Conservation (phyloP, 1,284 basidiomycete species). For the Apiotrichum gamsii region DNA sequence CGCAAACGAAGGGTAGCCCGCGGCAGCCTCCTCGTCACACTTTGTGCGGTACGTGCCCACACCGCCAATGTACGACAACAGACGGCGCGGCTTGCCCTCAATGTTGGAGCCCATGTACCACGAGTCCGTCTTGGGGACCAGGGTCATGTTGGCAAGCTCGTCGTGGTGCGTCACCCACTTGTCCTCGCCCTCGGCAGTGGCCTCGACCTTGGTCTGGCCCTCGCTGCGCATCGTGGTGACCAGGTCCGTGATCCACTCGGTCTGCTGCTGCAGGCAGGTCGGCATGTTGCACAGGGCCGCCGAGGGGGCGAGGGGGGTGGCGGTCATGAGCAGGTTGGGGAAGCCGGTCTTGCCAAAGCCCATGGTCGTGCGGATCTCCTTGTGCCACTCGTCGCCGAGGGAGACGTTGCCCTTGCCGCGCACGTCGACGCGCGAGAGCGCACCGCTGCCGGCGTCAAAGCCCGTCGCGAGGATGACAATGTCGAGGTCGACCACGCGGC, state of each 20-base stretch:
- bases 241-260: constrained; percentile 11
- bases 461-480: constrained; percentile 14
- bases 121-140: constrained; percentile 9
- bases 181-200: constrained; percentile 7
- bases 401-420: constrained; percentile 5
- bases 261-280: constrained; percentile 13
- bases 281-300: constrained; percentile 17
- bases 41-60: constrained; percentile 9
- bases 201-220: constrained; percentile 7
- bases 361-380: constrained; percentile 10
- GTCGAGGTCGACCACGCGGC: constrained; percentile 7
- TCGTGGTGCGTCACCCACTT: constrained; percentile 14
- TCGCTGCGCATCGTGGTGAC: background rate
- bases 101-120: constrained; percentile 16
- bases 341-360: constrained; percentile 10
- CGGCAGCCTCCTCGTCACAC: constrained; percentile 10
- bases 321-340: constrained; percentile 17
- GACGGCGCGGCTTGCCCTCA: constrained; percentile 10
- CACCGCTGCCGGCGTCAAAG: constrained; percentile 11
- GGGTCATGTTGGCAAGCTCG: constrained; percentile 6
- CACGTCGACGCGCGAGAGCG: constrained; percentile 9
- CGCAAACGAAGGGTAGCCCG: constrained; percentile 10
- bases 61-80: constrained; percentile 13
- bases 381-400: constrained; percentile 10
- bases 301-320: constrained; percentile 7